Base-by-base conservation (phyloP, 2,329 filamentous ascomycete species). In the Colletotrichum tropicale region DNA sequence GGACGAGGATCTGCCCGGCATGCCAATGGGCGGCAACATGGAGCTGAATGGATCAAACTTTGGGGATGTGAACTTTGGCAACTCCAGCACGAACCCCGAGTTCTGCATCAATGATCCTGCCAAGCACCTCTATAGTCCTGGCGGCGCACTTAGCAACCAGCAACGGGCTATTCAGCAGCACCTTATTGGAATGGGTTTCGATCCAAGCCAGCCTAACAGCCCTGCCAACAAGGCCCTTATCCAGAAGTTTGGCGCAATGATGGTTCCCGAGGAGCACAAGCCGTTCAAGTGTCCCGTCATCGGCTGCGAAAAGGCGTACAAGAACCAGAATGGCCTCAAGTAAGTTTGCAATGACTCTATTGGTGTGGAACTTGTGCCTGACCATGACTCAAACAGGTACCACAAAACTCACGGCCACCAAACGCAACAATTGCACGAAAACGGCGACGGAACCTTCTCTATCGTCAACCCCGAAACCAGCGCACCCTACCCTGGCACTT, bases 271-370 rank as follows among this genome's bases (percentile, higher is more conserved):
- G 83, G 96, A 99, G 83, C 95, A 98, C 81, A 99, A 98, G 86
- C 97, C 97, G 0, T 99, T 98, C 89, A 95, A 96, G 83, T 99
- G 97, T 81, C 97, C 97, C 2, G 97, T 99, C 66, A 98, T 99
- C 83, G 97, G 97, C 8, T 99, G 97, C 82, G 97, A 98, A 85
- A 99, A 99, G 89, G 96, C 97, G 0, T 99, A 99, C 88, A 99
- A 99, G 90, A 99, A 99, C 84, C 97, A 98, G 84, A 99, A 99
- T 80, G 97, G 97, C 66, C 89, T 99, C 72, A 99, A 98, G 91
- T 99, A 95, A 80, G 88, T 87, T 76, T 70, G 32, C n/a, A 64
- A 16, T 26, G 21, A n/a, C 36, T 69, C 48, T 32, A 61, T 21
- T 21, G 26, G 28, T 16, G 52, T 26, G 66, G 38, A 60, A 43